phyloP scores from a whole-genome alignment of 1,139 yeast genomes.

The Nakaseomyces nivariensis region DNA sequence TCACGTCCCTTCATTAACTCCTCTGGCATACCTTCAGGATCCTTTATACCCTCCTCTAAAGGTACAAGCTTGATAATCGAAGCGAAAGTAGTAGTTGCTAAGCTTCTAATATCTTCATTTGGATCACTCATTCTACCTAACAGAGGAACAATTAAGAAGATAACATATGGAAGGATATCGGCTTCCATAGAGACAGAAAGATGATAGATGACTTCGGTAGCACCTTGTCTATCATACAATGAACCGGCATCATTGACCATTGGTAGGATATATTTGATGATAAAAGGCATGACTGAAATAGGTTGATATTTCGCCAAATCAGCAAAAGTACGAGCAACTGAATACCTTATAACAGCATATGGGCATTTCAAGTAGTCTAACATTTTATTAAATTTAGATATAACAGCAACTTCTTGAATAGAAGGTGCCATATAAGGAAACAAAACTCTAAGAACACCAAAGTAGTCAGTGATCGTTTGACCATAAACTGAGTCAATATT shows the following conservation, averaged over 20 bases:
- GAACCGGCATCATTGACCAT: constrained; percentile 73
- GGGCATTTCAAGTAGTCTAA: constrained; percentile 57
- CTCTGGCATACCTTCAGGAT: constrained; percentile 85
- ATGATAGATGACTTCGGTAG: constrained; percentile 84
- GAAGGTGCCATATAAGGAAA: constrained; percentile 49
- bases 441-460: constrained; percentile 72
- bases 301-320: constrained; percentile 70
- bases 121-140: constrained; percentile 98
- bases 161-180: constrained; percentile 85
- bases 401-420: constrained; percentile 40
- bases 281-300: constrained; percentile 61
- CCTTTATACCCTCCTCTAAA: constrained; percentile 93
- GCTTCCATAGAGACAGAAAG: constrained; percentile 79
- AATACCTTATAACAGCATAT: constrained; percentile 75
- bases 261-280: constrained; percentile 74
- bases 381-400: constrained; percentile 39
- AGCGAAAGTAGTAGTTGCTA: constrained; percentile 95
- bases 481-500: constrained; percentile 44
- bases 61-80: constrained; percentile 92
- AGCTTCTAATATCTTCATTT: constrained; percentile 73
- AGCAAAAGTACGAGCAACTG: constrained; percentile 86
- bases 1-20: constrained; percentile 83
- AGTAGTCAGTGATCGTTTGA: constrained; percentile 75
- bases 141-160: constrained; percentile 90
- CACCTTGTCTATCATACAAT: constrained; percentile 79